A percentile compares a stretch with the other conserved stretches of the same genome.
These are phyloP conservation scores for Desmodesmus armatus DNA, from an alignment of 139 green algal genomes.

Conservation along the genomic window DNA sequence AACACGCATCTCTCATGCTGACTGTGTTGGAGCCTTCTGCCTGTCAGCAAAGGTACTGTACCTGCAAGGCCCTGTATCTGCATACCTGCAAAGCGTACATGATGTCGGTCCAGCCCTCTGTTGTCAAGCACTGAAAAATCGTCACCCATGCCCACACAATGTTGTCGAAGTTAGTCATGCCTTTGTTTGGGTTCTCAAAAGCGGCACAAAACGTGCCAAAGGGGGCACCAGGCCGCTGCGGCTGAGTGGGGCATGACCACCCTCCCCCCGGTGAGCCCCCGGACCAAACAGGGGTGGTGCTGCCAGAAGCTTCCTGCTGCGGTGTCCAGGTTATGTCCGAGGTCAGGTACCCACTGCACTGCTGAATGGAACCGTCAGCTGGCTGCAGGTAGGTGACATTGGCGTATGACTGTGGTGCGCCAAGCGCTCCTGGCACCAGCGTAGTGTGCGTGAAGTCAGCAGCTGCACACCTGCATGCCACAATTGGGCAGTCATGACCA, in stretches of 20 bases:
- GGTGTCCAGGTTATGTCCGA: slow-evolving; percentile 40
- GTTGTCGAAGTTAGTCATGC: slow-evolving; percentile 80
- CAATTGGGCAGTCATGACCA: background rate
- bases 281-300: slow-evolving; percentile 20
- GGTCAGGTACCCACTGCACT: slow-evolving; percentile 52
- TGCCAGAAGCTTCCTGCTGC: background rate
- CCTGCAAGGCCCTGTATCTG: too few relatives aligned
- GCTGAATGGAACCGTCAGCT: background rate
- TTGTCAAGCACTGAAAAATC: slow-evolving; percentile 84
- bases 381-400: slow-evolving; percentile 51
- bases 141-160: slow-evolving; percentile 77
- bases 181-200: slow-evolving; percentile 68
- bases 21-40: too few relatives aligned
- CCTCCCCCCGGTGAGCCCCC: slow-evolving; percentile 18
- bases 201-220: slow-evolving; percentile 51
- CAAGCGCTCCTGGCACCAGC: too few relatives aligned
- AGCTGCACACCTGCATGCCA: slow-evolving; percentile 42
- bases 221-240: slow-evolving; percentile 3
- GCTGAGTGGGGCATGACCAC: slow-evolving; percentile 13
- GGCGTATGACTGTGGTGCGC: slow-evolving; percentile 1
- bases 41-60: too few relatives aligned
- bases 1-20: too few relatives aligned
- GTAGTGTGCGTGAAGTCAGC: slow-evolving; percentile 31
- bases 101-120: slow-evolving; percentile 61
- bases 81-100: slow-evolving; percentile 59